These are phyloP conservation scores for Hypoxylon rubiginosum DNA, from an alignment of 2,329 filamentous ascomycete species.

Conservation along the genomic window DNA sequence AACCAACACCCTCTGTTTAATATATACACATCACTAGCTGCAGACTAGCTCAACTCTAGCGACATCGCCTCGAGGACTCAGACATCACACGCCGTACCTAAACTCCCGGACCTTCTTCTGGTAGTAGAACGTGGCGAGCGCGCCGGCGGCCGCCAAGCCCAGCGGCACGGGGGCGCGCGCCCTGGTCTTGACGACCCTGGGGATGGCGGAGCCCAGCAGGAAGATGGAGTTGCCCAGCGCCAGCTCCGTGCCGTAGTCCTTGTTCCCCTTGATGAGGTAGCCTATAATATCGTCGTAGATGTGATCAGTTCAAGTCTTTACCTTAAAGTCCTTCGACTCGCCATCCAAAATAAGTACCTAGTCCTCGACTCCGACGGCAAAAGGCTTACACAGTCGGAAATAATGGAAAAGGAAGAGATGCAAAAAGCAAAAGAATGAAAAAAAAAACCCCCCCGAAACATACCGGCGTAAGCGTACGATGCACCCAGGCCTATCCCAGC, in stretches of 20 bases:
- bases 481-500: constrained; percentile 52
- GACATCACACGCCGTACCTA: constrained; percentile 53
- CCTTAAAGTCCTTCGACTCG: too few species aligned
- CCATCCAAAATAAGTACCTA: too few species aligned
- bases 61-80: background rate
- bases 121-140: constrained; percentile 57
- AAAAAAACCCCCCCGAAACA: constrained; percentile 10
- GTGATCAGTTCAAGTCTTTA: background rate
- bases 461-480: constrained; percentile 52
- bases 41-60: background rate
- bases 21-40: constrained; percentile 1
- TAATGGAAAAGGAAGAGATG: background rate
- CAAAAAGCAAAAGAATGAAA: background rate
- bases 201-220: constrained; percentile 55
- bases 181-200: constrained; percentile 56
- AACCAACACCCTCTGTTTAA: background rate
- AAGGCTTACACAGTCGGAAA: too few species aligned
- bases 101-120: constrained; percentile 59
- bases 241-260: constrained; percentile 59
- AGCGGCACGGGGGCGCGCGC: constrained; percentile 55
- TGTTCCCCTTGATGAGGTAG: constrained; percentile 58
- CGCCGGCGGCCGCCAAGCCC: constrained; percentile 52
- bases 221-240: constrained; percentile 57
- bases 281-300: constrained; percentile 47
- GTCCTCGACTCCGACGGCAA: background rate